Evolutionary conservation across 441 rosid species (phyloP), one percentile per base, ranked within the genome.

Genomic region (Populus hybrid): DNA sequence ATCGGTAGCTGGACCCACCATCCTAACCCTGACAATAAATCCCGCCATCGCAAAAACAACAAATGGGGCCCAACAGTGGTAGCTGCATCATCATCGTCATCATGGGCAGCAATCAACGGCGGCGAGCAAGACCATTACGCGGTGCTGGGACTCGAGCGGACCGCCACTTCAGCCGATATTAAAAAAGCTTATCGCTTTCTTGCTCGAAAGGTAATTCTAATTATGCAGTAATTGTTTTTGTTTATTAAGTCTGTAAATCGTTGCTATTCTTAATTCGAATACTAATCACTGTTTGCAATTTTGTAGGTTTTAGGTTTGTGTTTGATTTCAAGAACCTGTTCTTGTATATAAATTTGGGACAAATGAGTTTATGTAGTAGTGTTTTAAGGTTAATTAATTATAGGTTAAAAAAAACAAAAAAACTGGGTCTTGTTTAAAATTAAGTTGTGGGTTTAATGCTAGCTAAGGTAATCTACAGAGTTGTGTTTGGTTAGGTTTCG

Each of bases 121-220:
- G 89, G 91, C 28, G 90, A 84, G 77, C 85, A 82, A 81, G 89
- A 89, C 78, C 94, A 91, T 69, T 93, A 93, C 77, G 84, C 83
- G 26, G 90, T 90, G 50, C 82, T 95, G 68, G 94, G 98, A 20
- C 42, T 93, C 79, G 24, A 85, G 1, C 86, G 84, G 35, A 77
- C 71, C 82, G 91, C 98, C 71, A 81, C 95, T 36, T 72, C 84
- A 20, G 87, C 85, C 14, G 98, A 93, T 76, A 88, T 95, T 73
- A 93, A 93, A 77, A 86, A 80, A 79, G 97, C 98, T 79, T 95
- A 90, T 85, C 99, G 98, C 69, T 84, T 92, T 61, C 94, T 95
- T 40, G 97, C 99, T 70, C 94, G 90, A 69, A 92, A 91, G 97
- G 98, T 89, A 72, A 61, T 28, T 42, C 64, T 40, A 38, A 46